Conservation (phyloP, 2,329 filamentous ascomycete genomes). For the Pezicula neosporulosa region DNA sequence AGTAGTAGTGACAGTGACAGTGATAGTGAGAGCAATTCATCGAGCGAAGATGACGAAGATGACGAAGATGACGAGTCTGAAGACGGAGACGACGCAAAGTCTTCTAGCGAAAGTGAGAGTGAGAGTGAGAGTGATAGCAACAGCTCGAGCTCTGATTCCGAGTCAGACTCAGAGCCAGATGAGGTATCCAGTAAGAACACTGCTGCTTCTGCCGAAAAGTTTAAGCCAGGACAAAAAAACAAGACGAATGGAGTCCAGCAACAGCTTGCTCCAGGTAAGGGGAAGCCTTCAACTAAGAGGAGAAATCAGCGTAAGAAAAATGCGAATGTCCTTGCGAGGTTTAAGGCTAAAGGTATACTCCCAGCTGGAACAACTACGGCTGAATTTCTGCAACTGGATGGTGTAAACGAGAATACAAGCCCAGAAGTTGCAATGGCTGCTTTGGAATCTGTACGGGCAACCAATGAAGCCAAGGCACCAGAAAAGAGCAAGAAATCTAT, state of each 20-base stretch:
- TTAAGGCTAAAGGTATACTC: conserved; percentile 52
- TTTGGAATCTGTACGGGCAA: conserved; percentile 16
- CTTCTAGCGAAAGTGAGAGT: conserved; percentile 7
- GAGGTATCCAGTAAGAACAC: conserved; percentile 32
- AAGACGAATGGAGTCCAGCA: conserved; percentile 1
- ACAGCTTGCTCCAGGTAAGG: conserved; percentile 39
- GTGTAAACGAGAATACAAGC: conserved; percentile 13
- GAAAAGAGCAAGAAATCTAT: conserved; percentile 1
- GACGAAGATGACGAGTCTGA: conserved; percentile 17
- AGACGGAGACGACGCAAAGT: conserved; percentile 1
- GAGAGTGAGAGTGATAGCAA: conserved; percentile 18
- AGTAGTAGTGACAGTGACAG: background rate
- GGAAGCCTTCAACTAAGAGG: conserved; percentile 45
- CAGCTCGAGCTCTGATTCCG: conserved; percentile 32
- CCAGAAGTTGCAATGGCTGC: conserved; percentile 18
- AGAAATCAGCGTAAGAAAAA: conserved; percentile 53
- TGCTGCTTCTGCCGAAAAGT: background rate
- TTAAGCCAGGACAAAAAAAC: background rate
- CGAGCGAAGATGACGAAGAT: conserved; percentile 16
- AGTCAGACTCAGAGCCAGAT: conserved; percentile 25
- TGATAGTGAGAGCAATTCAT: conserved; percentile 5
- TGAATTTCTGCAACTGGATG: conserved; percentile 39
- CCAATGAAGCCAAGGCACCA: background rate
- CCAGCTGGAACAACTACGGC: conserved; percentile 44
- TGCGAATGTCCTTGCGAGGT: conserved; percentile 42